Evolutionary conservation across 176 grass and related monocot species (phyloP), one percentile per base, ranked within the genome.

Genomic region (Themeda triandra): DNA sequence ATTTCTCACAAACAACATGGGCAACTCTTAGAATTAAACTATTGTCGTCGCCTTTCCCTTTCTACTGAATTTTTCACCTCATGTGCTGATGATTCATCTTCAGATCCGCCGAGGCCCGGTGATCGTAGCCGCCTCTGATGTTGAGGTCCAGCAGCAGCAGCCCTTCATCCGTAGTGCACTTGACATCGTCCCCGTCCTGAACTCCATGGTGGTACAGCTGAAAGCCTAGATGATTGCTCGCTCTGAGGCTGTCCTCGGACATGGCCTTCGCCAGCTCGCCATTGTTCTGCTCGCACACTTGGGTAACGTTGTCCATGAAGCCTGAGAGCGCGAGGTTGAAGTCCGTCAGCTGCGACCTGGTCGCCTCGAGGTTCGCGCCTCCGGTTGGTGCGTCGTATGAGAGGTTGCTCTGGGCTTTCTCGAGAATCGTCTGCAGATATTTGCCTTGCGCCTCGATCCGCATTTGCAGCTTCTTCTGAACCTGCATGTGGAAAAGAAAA

Each of bases 391-490:
- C 74, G 18, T 88, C 90, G 6, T 91, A 85, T 3, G 92, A 79
- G 4, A 99, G 80, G 59, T 85, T 92, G 12, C 78, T 88, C 31
- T 96, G 93, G 49, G 96, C 93, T 85, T 84, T 95, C 75, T 95
- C 84, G 41, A 94, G 77, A 69, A 99, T 96, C 7, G 83, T 58
- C 51, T 94, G 96, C 72, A 99, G 81, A 46, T 99, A 99, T 78
- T 93, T 99, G 29, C 93, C 96, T 91, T 99, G 96, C n/a, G 96
- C 91, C 81, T 99, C 91, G 11, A 99, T 96, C 87, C 96, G 87
- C 86, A 90, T 90, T 76, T 99, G 96, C 74, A 99, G 74, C 80
- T 94, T 99, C 80, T 94, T 99, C 76, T 99, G 96, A 73, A 99
- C 93, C 96, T 99, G 85, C 35, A 82, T 35, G 15, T 64, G 5